phyloP scores from a whole-genome alignment of 768 basidiomycete genomes.

The Naganishia vaughanmartiniae region DNA sequence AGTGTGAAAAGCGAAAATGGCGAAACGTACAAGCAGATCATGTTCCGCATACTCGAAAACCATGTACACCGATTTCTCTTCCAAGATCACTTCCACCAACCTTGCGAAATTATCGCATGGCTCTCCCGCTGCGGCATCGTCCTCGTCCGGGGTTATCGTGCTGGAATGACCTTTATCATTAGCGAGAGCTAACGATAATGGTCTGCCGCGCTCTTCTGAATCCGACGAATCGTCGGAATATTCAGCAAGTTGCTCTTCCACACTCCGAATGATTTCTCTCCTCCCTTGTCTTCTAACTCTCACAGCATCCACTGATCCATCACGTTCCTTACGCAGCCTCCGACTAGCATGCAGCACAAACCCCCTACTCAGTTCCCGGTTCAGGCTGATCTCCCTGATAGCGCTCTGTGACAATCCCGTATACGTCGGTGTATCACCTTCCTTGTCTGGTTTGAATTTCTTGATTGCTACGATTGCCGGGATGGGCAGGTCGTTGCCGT shows the following conservation, averaged over 20 bases:
- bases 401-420: constrained; percentile 98
- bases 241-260: neutral
- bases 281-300: too few relatives aligned
- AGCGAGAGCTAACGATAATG: too few relatives aligned
- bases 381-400: constrained; percentile 81
- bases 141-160: neutral
- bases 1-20: neutral
- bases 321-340: neutral
- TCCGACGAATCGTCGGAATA: neutral
- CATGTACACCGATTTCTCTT: constrained; percentile 99
- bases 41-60: constrained; percentile 99
- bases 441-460: constrained; percentile 99
- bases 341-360: constrained; percentile 9
- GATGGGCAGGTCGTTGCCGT: constrained; percentile 36
- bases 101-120: constrained; percentile 83
- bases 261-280: too few relatives aligned
- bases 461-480: constrained; percentile 81
- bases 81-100: constrained; percentile 88
- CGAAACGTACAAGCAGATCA: constrained; percentile 78
- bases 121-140: constrained; percentile 39
- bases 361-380: constrained; percentile 34
- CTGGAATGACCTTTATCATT: too few relatives aligned
- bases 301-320: too few relatives aligned
- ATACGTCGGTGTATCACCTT: constrained; percentile 91
- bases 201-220: neutral